Conservation (phyloP, 1,139 yeast genomes). For the Yamadazyma triangularis region DNA sequence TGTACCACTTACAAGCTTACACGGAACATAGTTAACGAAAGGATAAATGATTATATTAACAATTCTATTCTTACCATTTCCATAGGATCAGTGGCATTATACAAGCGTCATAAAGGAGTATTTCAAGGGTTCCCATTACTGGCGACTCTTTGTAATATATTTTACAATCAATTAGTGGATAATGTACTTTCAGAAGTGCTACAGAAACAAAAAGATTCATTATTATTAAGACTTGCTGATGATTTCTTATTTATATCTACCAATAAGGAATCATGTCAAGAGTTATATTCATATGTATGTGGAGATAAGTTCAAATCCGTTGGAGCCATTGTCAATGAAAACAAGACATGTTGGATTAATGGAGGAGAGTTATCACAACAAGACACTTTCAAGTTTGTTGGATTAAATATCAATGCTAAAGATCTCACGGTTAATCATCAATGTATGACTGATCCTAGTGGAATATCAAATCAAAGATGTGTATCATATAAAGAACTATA, state of each 20-base stretch:
- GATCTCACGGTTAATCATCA: slow-evolving; percentile 12
- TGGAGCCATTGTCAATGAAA: slow-evolving; percentile 57
- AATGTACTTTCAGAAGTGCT: slow-evolving; percentile 29
- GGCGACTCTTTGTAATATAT: slow-evolving; percentile 67
- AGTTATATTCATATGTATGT: slow-evolving; percentile 15
- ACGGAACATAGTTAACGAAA: slow-evolving; percentile 7
- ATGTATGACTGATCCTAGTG: slow-evolving; percentile 7
- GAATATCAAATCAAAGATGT: slow-evolving; percentile 10
- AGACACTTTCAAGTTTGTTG: slow-evolving; percentile 23
- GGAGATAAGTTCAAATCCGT: slow-evolving; percentile 38
- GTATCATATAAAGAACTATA: slow-evolving; percentile 14
- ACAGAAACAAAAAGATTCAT: slow-evolving; percentile 18
- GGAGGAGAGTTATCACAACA: slow-evolving; percentile 2
- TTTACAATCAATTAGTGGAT: slow-evolving; percentile 62
- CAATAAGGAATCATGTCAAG: slow-evolving; percentile 14
- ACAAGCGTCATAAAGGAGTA: slow-evolving; percentile 57
- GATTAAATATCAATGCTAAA: slow-evolving; percentile 22
- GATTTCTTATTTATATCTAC: slow-evolving; percentile 74
- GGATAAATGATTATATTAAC: slow-evolving; percentile 8
- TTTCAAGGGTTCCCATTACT: slow-evolving; percentile 88
- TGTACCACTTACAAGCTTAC: slow-evolving; percentile 9
- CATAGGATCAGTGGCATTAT: slow-evolving; percentile 9
- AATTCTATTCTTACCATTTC: slow-evolving; percentile 6
- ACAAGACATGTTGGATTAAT: slow-evolving; percentile 41
- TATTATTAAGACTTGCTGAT: slow-evolving; percentile 70